phyloP scores from a whole-genome alignment of 345 rosid species.

The Euclidium syriacum region DNA sequence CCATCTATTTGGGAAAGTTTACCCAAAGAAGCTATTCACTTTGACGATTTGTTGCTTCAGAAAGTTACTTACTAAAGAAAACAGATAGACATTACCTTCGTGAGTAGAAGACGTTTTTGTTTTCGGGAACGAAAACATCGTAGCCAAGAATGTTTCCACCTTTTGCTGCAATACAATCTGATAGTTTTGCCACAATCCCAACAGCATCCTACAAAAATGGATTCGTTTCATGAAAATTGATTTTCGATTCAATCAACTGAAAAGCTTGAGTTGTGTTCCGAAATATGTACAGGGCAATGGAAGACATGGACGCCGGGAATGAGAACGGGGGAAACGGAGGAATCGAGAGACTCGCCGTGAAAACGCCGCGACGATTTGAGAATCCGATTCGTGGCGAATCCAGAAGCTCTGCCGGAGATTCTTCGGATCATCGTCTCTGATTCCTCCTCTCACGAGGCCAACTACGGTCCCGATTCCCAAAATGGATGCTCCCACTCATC shows the following conservation, averaged over 20 bases:
- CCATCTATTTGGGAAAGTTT: not conserved
- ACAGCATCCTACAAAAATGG: conserved; percentile 20
- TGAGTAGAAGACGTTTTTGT: conserved; percentile 52
- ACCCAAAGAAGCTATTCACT: not conserved
- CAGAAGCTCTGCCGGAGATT: conserved; percentile 12
- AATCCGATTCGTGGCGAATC: conserved; percentile 25
- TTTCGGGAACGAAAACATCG: conserved; percentile 86
- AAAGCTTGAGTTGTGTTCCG: no score
- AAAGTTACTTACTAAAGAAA: not conserved
- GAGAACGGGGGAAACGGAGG: conserved; percentile 44
- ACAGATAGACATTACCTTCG: not conserved
- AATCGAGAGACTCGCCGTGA: conserved; percentile 42
- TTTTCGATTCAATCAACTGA: not conserved
- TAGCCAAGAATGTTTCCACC: conserved; percentile 92
- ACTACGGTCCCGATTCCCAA: conserved; percentile 18
- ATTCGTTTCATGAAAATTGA: not conserved
- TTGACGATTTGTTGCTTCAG: not conserved
- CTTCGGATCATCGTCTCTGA: conserved; percentile 16
- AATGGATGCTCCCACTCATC: conserved; percentile 10
- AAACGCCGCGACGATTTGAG: conserved; percentile 34
- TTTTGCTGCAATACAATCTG: conserved; percentile 86
- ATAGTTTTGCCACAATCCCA: conserved; percentile 75
- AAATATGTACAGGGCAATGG: conserved; percentile 90
- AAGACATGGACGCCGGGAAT: conserved; percentile 80
- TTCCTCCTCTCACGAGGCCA: not conserved